Conservation (phyloP, 2,329 filamentous ascomycete species). For the Chrysoporthe cubensis region DNA sequence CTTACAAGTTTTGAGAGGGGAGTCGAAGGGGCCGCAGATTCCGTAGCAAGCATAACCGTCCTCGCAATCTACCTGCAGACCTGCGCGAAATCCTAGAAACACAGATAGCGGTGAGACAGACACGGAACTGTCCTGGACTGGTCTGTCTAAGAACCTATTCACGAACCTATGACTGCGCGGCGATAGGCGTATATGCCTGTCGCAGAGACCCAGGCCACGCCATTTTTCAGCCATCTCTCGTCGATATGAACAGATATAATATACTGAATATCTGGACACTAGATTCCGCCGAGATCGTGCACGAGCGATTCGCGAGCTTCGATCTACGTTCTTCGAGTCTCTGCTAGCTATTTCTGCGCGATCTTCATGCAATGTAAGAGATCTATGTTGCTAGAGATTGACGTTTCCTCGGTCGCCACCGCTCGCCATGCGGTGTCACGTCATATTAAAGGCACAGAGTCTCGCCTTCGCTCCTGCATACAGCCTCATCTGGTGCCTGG, state of each 20-base stretch:
- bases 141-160: too few species aligned
- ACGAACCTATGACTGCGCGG: neutral
- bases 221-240: neutral
- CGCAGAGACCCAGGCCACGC: neutral
- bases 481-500: neutral
- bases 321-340: neutral
- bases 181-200: neutral
- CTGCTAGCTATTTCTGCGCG: neutral
- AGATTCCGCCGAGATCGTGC: neutral
- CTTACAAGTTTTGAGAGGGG: neutral
- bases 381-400: neutral
- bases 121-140: too few species aligned
- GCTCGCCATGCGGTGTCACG: neutral
- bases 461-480: neutral
- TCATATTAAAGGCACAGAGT: neutral
- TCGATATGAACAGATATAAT: neutral
- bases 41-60: neutral
- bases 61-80: neutral
- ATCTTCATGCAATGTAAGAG: neutral
- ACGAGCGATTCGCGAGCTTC: neutral
- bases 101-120: too few species aligned
- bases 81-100: neutral
- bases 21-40: neutral
- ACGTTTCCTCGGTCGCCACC: neutral
- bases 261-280: too few species aligned